Conservation (phyloP, 1,284 basidiomycete genomes). For the Neonothopanus nambi region DNA sequence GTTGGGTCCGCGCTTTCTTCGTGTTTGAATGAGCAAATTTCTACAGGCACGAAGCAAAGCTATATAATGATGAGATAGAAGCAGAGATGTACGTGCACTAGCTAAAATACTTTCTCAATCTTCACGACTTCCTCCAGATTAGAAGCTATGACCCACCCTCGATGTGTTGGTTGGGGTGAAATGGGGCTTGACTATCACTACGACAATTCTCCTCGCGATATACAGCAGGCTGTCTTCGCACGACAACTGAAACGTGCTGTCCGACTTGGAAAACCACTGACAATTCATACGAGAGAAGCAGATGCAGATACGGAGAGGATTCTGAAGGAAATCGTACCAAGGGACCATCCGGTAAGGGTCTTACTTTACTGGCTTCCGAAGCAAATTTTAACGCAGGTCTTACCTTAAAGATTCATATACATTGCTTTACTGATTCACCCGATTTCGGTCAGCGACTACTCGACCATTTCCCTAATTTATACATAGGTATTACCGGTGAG, state of each 20-base stretch:
- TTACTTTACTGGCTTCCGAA: neutral
- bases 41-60: constrained; percentile 66
- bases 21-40: too few species aligned
- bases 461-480: constrained; percentile 74
- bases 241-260: constrained; percentile 71
- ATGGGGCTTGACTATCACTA: constrained; percentile 87
- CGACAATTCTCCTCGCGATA: constrained; percentile 66
- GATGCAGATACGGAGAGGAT: constrained; percentile 79
- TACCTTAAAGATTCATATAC: constrained; percentile 63
- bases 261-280: constrained; percentile 66
- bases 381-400: neutral
- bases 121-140: constrained; percentile 41
- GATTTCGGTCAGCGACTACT: constrained; percentile 70
- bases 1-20: too few species aligned
- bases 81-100: constrained; percentile 56
- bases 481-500: constrained; percentile 75
- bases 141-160: constrained; percentile 74
- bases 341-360: constrained; percentile 56
- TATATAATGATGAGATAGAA: constrained; percentile 70
- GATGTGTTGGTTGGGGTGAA: constrained; percentile 83
- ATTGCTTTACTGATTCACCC: constrained; percentile 81
- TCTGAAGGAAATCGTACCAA: constrained; percentile 69
- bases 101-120: neutral
- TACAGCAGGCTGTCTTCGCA: constrained; percentile 65
- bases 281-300: constrained; percentile 80